These are phyloP conservation scores for Usnea hakonensis DNA, from an alignment of 495 filamentous ascomycete species.

Conservation along the genomic window DNA sequence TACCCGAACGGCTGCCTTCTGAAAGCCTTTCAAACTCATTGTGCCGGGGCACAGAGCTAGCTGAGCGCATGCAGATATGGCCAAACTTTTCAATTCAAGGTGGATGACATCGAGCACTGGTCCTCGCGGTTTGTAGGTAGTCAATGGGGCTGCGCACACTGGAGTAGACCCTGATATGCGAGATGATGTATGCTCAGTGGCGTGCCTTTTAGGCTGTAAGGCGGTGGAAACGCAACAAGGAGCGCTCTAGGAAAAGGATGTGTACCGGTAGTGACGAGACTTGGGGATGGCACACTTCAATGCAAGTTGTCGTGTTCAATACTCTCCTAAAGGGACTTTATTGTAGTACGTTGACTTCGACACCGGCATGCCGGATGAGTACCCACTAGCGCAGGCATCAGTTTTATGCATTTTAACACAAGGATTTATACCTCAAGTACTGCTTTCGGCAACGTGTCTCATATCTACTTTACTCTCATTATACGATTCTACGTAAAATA, in stretches of 20 bases:
- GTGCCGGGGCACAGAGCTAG: constrained; percentile 9
- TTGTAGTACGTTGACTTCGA: not conserved
- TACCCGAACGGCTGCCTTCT: constrained; percentile 78
- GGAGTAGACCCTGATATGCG: not conserved
- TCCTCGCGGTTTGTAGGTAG: not conserved
- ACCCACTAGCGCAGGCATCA: not conserved
- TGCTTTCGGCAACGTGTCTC: not conserved
- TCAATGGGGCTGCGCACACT: not conserved
- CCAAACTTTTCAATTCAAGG: not conserved
- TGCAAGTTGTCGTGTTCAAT: not conserved
- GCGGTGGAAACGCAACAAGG: not conserved
- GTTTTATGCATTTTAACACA: not conserved
- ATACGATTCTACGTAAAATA: not conserved
- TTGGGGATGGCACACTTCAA: not conserved
- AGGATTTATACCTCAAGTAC: not conserved
- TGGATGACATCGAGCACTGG: not conserved
- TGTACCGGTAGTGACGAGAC: not conserved
- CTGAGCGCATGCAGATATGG: not conserved
- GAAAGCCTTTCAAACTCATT: constrained; percentile 97
- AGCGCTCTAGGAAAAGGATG: not conserved
- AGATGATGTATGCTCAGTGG: not conserved
- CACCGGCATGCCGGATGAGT: not conserved
- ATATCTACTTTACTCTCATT: not conserved
- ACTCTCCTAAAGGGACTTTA: not conserved
- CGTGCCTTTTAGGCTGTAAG: not conserved